These are phyloP conservation scores for Phlegmacium glaucopus DNA, from an alignment of 768 basidiomycete species.

Conservation along the genomic window DNA sequence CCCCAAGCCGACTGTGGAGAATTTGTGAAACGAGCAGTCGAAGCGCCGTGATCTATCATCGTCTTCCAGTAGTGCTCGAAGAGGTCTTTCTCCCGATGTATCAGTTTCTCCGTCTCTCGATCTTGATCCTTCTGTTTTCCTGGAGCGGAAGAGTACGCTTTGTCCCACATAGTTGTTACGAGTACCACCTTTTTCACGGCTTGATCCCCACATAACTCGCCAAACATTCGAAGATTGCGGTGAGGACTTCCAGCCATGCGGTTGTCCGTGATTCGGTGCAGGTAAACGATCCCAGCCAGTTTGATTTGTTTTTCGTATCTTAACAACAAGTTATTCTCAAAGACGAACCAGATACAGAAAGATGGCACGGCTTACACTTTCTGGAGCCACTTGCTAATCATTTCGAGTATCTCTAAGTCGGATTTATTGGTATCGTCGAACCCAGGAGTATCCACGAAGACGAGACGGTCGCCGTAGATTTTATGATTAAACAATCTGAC, in stretches of 20 bases:
- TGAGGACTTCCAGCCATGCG: conserved; percentile 30
- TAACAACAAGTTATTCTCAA: neutral
- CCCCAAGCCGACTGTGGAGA: conserved; percentile 21
- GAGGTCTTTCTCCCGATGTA: conserved; percentile 25
- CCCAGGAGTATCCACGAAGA: conserved; percentile 36
- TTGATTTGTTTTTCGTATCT: conserved; percentile 22
- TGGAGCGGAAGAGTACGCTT: too few species aligned
- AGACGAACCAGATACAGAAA: neutral
- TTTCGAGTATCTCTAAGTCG: conserved; percentile 33
- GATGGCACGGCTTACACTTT: conserved; percentile 13
- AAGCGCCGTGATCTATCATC: conserved; percentile 25
- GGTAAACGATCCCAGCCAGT: conserved; percentile 33
- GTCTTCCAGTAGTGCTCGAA: conserved; percentile 26
- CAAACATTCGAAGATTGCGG: conserved; percentile 33
- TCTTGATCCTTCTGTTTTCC: too few species aligned
- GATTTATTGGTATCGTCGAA: conserved; percentile 32
- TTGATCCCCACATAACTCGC: conserved; percentile 18
- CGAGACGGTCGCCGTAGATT: conserved; percentile 23
- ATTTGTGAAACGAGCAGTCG: conserved; percentile 19
- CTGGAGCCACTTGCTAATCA: conserved; percentile 31
- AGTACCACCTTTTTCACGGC: conserved; percentile 30
- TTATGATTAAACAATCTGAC: conserved; percentile 22
- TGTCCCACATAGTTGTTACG: conserved; percentile 38
- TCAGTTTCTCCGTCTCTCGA: conserved; percentile 14
- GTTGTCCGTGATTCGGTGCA: conserved; percentile 38